phyloP scores from a whole-genome alignment of 1,284 basidiomycete species.

The Sporisorium scitamineum region DNA sequence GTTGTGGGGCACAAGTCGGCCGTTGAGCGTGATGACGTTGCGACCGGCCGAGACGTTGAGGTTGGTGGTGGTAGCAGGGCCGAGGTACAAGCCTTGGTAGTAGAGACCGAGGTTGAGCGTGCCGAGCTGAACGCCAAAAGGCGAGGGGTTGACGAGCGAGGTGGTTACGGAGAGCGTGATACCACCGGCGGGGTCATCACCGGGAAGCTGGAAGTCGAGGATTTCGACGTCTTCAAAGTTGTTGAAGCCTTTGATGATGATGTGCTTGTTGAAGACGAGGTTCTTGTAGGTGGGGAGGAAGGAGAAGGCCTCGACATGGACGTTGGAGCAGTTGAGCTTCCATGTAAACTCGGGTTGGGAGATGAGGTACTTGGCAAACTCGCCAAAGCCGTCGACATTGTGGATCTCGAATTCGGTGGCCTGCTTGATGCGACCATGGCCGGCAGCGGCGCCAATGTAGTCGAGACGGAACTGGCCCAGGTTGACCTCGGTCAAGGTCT shows the following conservation, averaged over 20 bases:
- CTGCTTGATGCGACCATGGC: constrained; percentile 69
- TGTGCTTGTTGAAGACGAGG: constrained; percentile 56
- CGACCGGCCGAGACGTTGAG: constrained; percentile 70
- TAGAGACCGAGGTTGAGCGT: constrained; percentile 77
- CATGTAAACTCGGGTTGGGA: constrained; percentile 79
- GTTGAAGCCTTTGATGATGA: constrained; percentile 75
- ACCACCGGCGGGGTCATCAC: constrained; percentile 78
- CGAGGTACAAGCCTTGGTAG: constrained; percentile 76
- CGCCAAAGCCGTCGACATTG: constrained; percentile 63
- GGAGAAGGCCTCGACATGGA: constrained; percentile 77
- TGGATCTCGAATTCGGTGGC: constrained; percentile 67
- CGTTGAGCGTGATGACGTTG: constrained; percentile 77
- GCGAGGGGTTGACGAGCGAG: constrained; percentile 77
- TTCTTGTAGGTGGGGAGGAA: constrained; percentile 64
- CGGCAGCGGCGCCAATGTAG: constrained; percentile 66
- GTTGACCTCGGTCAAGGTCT: constrained; percentile 61
- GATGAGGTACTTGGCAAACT: constrained; percentile 73
- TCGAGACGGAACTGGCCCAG: constrained; percentile 64
- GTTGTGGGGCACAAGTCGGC: constrained; percentile 75
- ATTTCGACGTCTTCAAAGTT: constrained; percentile 77
- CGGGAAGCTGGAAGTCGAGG: constrained; percentile 78
- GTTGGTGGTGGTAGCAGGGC: constrained; percentile 72
- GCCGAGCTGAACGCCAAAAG: constrained; percentile 79
- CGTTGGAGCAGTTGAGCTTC: constrained; percentile 75
- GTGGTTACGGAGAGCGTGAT: constrained; percentile 78